These are phyloP conservation scores for Arthrobotrys iridis DNA, from an alignment of 2,329 filamentous ascomycete genomes.

Conservation along the genomic window DNA sequence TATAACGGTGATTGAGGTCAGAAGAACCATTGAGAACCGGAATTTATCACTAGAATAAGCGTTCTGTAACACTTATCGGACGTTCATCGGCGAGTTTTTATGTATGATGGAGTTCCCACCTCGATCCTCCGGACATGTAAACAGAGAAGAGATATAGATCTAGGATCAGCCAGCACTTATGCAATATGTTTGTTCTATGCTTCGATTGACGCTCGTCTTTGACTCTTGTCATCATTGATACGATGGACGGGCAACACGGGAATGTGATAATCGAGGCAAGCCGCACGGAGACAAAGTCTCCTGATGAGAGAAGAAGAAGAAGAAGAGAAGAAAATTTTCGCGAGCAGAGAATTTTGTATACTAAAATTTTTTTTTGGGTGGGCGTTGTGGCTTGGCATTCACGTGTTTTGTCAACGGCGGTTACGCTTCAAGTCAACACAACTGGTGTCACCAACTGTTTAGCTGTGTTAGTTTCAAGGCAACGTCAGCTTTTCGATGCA, in stretches of 20 bases:
- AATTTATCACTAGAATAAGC: not conserved
- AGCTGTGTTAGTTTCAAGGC: conserved; percentile 2
- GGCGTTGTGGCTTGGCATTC: conserved; percentile 44
- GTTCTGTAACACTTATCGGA: not conserved
- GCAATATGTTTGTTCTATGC: conserved; percentile 59
- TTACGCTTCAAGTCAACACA: conserved; percentile 27
- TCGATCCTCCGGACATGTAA: conserved; percentile 52
- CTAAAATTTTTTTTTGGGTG: conserved; percentile 16
- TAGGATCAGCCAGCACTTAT: conserved; percentile 55
- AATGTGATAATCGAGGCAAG: conserved; percentile 57
- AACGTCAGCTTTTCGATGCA: not conserved
- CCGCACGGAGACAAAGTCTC: conserved; percentile 56
- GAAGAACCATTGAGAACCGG: not conserved
- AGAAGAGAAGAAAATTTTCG: conserved; percentile 46
- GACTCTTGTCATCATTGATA: conserved; percentile 56
- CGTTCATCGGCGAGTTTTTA: not conserved
- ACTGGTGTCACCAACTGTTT: conserved; percentile 2
- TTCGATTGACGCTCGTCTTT: conserved; percentile 57
- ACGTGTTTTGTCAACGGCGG: conserved; percentile 10
- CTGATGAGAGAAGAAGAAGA: conserved; percentile 50
- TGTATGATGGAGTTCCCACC: conserved; percentile 54
- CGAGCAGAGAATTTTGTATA: conserved; percentile 43
- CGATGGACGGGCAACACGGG: conserved; percentile 58
- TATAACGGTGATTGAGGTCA: not conserved
- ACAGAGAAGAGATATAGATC: conserved; percentile 51